These are phyloP conservation scores for Gilbertella persicaria DNA, from an alignment of 371 early-diverging fungal species.

Conservation along the genomic window DNA sequence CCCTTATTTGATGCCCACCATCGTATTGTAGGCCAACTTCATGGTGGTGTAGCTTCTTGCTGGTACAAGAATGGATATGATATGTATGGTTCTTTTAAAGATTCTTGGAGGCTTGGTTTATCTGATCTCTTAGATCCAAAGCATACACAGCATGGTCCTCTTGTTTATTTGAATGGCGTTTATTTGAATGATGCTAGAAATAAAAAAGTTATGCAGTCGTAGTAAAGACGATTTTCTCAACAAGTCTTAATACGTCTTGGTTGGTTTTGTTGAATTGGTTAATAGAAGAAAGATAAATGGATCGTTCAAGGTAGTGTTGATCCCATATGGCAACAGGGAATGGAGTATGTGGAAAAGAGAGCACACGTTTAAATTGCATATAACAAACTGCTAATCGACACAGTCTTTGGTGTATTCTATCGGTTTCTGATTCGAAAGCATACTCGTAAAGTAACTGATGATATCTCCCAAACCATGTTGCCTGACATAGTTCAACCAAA, in stretches of 20 bases:
- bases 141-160: not conserved
- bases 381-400: not conserved
- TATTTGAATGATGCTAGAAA: constrained; percentile 3
- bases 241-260: not conserved
- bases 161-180: constrained; percentile 5
- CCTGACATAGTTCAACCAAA: not conserved
- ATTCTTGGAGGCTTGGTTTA: constrained; percentile 26
- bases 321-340: not conserved
- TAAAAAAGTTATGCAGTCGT: not conserved
- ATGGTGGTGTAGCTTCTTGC: constrained; percentile 52
- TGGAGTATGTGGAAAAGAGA: not conserved
- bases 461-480: not conserved
- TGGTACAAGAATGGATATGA: constrained; percentile 47
- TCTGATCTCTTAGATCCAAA: constrained; percentile 6
- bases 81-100: constrained; percentile 42
- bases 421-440: not conserved
- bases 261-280: not conserved
- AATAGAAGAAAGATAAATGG: not conserved
- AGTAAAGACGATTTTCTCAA: constrained; percentile 12
- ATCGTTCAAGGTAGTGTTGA: not conserved
- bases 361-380: not conserved
- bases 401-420: not conserved
- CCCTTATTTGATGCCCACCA: constrained; percentile 49
- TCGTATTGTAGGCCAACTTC: constrained; percentile 53
- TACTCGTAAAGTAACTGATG: not conserved